phyloP scores from a whole-genome alignment of 164 flowering plant species.

The Nymphaea thermarum region DNA sequence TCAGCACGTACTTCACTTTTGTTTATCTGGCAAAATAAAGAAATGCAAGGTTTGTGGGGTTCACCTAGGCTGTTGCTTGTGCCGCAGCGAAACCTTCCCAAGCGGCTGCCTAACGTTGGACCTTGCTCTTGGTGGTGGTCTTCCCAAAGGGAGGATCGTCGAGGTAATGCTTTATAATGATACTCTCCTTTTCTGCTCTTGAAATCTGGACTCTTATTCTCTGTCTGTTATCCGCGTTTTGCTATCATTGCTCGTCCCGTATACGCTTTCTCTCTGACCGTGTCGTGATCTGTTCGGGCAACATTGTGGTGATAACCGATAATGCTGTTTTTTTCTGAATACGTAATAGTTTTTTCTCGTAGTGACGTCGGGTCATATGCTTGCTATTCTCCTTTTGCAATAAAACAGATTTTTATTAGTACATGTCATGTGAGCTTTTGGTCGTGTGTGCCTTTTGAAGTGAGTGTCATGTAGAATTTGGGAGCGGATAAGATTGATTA shows the following conservation, averaged over 20 bases:
- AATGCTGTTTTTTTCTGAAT: no score
- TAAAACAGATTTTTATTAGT: no score
- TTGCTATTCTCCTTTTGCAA: no score
- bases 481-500: background rate
- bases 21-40: background rate
- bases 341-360: no score
- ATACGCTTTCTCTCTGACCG: no score
- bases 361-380: no score
- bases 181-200: background rate
- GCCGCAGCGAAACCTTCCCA: constrained; percentile 91
- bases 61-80: background rate
- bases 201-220: no score
- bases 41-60: background rate
- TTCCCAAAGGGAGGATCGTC: constrained; percentile 94
- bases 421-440: background rate
- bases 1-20: no score
- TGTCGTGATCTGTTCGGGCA: no score
- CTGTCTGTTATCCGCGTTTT: no score
- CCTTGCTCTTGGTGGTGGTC: constrained; percentile 93
- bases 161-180: constrained; percentile 38
- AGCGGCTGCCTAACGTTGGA: constrained; percentile 96
- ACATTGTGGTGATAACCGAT: no score
- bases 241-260: no score
- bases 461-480: background rate
- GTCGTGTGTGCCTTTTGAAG: background rate